phyloP scores from a whole-genome alignment of 2,329 filamentous ascomycete genomes.

The Paraconiothyrium brasiliense region DNA sequence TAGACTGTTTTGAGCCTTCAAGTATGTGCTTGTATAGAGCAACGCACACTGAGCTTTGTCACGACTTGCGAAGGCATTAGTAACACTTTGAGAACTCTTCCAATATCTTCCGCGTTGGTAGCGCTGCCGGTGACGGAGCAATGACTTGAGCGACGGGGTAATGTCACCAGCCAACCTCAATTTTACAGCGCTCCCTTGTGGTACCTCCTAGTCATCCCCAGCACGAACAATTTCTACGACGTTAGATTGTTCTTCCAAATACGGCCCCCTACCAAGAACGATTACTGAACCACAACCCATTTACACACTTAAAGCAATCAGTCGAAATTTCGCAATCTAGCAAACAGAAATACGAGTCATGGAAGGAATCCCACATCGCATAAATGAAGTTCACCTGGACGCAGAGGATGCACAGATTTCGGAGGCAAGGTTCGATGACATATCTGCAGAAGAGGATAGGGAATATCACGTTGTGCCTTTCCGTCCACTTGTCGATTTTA shows the following conservation, averaged over 20 bases:
- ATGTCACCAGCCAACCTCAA: background rate
- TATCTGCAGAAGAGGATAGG: background rate
- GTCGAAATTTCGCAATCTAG: background rate
- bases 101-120: too few relatives aligned
- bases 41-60: too few relatives aligned
- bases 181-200: background rate
- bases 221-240: background rate
- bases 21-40: too few relatives aligned
- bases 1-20: too few relatives aligned
- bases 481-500: slow-evolving; percentile 12
- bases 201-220: background rate
- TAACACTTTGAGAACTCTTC: too few relatives aligned
- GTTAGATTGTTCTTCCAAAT: background rate
- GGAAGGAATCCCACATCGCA: background rate
- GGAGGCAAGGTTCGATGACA: background rate
- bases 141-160: too few relatives aligned
- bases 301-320: background rate
- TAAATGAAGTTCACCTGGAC: background rate
- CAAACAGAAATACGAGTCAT: background rate
- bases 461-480: slow-evolving; percentile 1
- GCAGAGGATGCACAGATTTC: background rate
- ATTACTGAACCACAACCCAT: background rate
- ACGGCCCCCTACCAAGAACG: background rate
- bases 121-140: too few relatives aligned
- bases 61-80: too few relatives aligned